Evolutionary conservation across 75 land plant genomes (phyloP), one percentile per base, ranked within the genome.

Genomic region (Cunninghamia lanceolata): DNA sequence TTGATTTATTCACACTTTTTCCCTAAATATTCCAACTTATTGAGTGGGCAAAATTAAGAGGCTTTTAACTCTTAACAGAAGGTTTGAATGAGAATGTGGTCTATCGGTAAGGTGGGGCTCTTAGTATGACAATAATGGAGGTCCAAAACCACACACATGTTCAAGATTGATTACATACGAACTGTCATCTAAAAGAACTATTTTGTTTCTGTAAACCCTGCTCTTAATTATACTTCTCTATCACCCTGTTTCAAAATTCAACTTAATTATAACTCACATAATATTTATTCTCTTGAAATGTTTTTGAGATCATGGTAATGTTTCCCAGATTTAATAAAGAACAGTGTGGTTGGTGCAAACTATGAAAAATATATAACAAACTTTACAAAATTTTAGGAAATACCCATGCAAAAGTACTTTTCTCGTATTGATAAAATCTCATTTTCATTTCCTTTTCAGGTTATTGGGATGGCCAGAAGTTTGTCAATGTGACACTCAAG

Each of bases 401-500:
- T 59, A 19, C 66, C 28, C 28, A 59, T 59, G 28, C 66, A 4
- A 25, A 63, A 63, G 30, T 5, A 25, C 68, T 54, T 54, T 4
- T 63, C 68, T 25, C 9, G 9, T 63, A 19, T 63, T 63, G 68
- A 63, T 63, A 63, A 63, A 63, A 25, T 63, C 68, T 63, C 28
- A 5, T 63, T 63, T 63, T 63, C 30, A 28, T 63, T 63, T 63
- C n/a, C 75, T 73, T 8, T 14, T 11, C 75, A 30, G 82, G 82
- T 38, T 79, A 79, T 42, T 79, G 43, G 46, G 46, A 79, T 21
- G 82, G n/a, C 8, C 11, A 40, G 2, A 42, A 79, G 8, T 66
- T 85, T 50, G 25, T 34, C 7, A 53, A 38, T 35, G 39, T 86
- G 30, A 81, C 43, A 17, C 87, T 86, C 47, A 40, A 40, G 63